Evolutionary conservation across 2,329 filamentous ascomycete genomes (phyloP).

Genomic region (Akanthomyces muscarius): DNA sequence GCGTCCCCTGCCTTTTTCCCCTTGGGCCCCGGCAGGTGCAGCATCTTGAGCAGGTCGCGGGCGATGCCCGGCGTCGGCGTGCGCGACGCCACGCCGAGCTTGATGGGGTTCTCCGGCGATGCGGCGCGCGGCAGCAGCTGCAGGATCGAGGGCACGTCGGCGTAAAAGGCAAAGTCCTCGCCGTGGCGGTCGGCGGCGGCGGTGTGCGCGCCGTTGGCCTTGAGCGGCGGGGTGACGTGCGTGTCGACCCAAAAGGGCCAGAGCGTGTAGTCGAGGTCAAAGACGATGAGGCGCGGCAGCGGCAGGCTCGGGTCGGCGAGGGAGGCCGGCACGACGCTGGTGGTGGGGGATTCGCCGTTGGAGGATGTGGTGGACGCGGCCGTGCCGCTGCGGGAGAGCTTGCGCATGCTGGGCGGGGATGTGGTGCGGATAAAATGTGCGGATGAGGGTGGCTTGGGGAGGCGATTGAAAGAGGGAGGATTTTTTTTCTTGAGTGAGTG

Average conservation of each 20-base stretch:
- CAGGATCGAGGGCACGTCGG: conserved; percentile 64
- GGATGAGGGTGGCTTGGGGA: background rate
- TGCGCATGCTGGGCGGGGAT: background rate
- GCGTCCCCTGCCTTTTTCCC: conserved; percentile 49
- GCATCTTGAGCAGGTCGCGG: conserved; percentile 70
- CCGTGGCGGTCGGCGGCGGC: conserved; percentile 52
- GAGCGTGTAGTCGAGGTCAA: conserved; percentile 97
- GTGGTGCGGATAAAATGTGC: background rate
- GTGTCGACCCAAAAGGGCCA: conserved; percentile 99
- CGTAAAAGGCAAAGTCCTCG: conserved; percentile 68
- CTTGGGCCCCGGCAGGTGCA: conserved; percentile 52
- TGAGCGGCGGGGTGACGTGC: conserved; percentile 73
- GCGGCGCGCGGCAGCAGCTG: conserved; percentile 45
- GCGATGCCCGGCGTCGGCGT: conserved; percentile 77
- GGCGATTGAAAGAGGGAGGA: background rate
- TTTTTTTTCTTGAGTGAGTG: background rate
- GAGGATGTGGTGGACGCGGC: conserved; percentile 22
- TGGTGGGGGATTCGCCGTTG: conserved; percentile 15
- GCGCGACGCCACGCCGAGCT: conserved; percentile 72
- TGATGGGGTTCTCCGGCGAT: conserved; percentile 29
- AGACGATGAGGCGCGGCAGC: conserved; percentile 79
- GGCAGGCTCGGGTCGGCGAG: conserved; percentile 55
- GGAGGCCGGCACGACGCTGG: conserved; percentile 35
- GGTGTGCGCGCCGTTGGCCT: conserved; percentile 40
- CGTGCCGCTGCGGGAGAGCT: conserved; percentile 10